phyloP scores from a whole-genome alignment of 345 rosid species.

The Pistacia integerrima region DNA sequence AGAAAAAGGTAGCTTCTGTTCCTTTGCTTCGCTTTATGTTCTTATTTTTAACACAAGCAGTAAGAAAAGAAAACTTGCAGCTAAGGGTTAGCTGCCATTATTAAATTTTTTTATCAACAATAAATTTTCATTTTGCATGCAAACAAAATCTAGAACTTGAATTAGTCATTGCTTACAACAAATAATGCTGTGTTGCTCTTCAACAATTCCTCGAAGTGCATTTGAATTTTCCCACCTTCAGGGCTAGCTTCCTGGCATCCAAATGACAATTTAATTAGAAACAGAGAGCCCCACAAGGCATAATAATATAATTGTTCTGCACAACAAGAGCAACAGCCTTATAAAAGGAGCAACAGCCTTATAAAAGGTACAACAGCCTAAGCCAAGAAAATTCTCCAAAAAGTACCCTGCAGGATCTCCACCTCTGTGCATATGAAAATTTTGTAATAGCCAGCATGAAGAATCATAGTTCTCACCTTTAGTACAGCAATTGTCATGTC shows the following conservation, averaged over 20 bases:
- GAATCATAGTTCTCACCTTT: conserved; percentile 55
- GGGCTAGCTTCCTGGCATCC: conserved; percentile 84
- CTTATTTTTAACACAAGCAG: not conserved
- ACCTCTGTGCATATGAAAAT: conserved; percentile 10
- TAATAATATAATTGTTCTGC: not conserved
- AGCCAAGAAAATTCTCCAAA: not conserved
- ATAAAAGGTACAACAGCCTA: not conserved
- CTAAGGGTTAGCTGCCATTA: not conserved
- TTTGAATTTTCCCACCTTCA: conserved; percentile 91
- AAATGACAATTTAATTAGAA: conserved; percentile 21
- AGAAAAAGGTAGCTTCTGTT: not conserved
- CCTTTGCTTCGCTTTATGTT: not conserved
- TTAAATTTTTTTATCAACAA: not conserved
- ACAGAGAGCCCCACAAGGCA: not conserved
- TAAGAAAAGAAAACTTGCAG: not conserved
- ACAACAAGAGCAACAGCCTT: not conserved
- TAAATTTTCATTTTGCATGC: conserved; percentile 8
- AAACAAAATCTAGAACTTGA: not conserved
- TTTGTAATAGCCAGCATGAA: not conserved
- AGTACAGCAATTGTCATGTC: conserved; percentile 94
- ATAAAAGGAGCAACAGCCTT: too few species aligned
- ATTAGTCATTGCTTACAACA: conserved; percentile 55
- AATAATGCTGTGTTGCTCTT: conserved; percentile 87
- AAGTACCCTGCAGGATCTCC: not conserved
- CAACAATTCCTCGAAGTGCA: conserved; percentile 88